A percentile compares a stretch with the other conserved stretches of the same genome.
Conservation (phyloP, 2,329 filamentous ascomycete genomes). For the Diaporthe destruens region DNA sequence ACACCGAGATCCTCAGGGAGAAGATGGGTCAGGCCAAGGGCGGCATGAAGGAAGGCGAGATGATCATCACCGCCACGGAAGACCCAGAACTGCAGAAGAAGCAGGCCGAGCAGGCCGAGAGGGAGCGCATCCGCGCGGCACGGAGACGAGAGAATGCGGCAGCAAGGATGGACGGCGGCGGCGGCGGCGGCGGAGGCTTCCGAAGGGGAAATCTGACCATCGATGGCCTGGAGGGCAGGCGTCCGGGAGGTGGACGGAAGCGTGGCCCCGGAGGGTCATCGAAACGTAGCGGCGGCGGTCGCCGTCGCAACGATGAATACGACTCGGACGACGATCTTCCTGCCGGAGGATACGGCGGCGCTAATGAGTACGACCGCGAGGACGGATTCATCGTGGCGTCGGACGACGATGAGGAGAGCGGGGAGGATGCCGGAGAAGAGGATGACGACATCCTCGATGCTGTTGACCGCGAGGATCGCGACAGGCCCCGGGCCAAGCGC, state of each 20-base stretch:
- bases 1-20: constrained; percentile 74
- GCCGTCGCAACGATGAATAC: constrained; percentile 72
- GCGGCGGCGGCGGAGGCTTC: constrained; percentile 59
- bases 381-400: constrained; percentile 84
- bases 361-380: constrained; percentile 81
- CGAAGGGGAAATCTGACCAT: constrained; percentile 72
- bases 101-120: constrained; percentile 79
- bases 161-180: constrained; percentile 71
- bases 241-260: constrained; percentile 64
- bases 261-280: constrained; percentile 60
- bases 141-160: constrained; percentile 77
- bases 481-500: constrained; percentile 60
- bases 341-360: constrained; percentile 68
- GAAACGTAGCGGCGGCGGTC: constrained; percentile 50
- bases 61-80: constrained; percentile 77
- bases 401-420: constrained; percentile 69
- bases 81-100: constrained; percentile 83
- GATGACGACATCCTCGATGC: constrained; percentile 71
- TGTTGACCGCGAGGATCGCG: constrained; percentile 67
- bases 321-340: constrained; percentile 82
- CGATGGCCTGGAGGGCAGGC: constrained; percentile 73
- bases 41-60: constrained; percentile 59
- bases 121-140: constrained; percentile 76
- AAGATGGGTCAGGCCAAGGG: constrained; percentile 74
- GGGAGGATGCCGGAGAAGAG: constrained; percentile 69